Conservation (phyloP, 768 basidiomycete species). For the Boletellus emodensis region DNA sequence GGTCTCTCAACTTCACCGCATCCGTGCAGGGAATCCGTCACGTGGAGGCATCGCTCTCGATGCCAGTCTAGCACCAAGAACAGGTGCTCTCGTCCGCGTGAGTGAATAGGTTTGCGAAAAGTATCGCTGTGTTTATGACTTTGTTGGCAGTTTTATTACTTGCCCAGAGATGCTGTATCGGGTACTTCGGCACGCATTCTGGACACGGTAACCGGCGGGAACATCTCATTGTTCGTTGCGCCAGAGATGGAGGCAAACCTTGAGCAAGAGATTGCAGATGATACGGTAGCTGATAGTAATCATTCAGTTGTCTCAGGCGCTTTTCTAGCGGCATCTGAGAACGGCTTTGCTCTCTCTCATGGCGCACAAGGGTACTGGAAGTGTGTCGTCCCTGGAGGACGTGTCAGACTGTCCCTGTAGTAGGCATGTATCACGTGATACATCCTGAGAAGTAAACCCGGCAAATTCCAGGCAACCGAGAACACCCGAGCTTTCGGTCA, state of each 20-base stretch:
- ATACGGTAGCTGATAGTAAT: not conserved
- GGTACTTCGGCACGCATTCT: slow-evolving; percentile 1
- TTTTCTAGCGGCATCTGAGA: slow-evolving; percentile 53
- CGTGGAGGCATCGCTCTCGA: slow-evolving; percentile 64
- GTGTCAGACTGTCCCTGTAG: slow-evolving; percentile 6
- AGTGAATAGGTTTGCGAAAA: slow-evolving; percentile 10
- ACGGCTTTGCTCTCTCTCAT: slow-evolving; percentile 43
- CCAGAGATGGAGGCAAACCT: slow-evolving; percentile 15
- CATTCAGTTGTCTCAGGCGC: slow-evolving; percentile 6
- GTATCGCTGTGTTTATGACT: not conserved
- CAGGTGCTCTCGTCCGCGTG: slow-evolving; percentile 52
- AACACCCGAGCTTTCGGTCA: slow-evolving; percentile 28
- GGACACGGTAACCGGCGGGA: slow-evolving; percentile 2
- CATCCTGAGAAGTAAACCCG: slow-evolving; percentile 22
- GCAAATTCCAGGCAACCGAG: slow-evolving; percentile 26
- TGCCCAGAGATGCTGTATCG: slow-evolving; percentile 23
- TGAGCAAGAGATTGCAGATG: not conserved
- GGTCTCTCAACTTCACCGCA: slow-evolving; percentile 48
- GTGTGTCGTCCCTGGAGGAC: slow-evolving; percentile 39
- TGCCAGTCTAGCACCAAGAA: slow-evolving; percentile 44
- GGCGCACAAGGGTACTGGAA: slow-evolving; percentile 36
- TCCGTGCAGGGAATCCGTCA: slow-evolving; percentile 70
- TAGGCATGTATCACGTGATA: slow-evolving; percentile 8
- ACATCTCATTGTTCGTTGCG: slow-evolving; percentile 23
- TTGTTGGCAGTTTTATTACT: slow-evolving; percentile 41